These are phyloP conservation scores for Quercus tomentella DNA, from an alignment of 331 rosid genomes.

Conservation along the genomic window DNA sequence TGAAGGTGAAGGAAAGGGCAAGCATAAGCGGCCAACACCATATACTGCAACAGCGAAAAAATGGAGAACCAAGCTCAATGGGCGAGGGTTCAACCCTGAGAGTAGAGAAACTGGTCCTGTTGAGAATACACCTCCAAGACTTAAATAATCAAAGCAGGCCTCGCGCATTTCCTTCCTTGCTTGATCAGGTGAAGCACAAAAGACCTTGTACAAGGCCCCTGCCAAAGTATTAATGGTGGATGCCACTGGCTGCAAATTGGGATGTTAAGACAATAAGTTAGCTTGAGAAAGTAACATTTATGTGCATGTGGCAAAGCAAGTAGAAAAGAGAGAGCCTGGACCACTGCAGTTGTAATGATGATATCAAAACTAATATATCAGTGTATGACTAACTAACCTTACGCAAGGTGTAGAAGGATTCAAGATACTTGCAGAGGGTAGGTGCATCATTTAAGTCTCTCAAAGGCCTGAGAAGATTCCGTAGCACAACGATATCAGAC, in stretches of 20 bases:
- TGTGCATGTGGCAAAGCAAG: neutral
- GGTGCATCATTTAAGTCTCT: conserved; percentile 67
- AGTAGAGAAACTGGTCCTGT: conserved; percentile 82
- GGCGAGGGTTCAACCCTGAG: conserved; percentile 92
- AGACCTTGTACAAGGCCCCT: conserved; percentile 94
- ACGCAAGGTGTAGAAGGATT: conserved; percentile 82
- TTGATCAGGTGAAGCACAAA: conserved; percentile 83
- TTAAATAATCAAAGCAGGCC: conserved; percentile 93
- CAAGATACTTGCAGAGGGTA: conserved; percentile 81
- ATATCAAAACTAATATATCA: neutral
- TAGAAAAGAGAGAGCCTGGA: neutral
- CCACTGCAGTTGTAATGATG: neutral
- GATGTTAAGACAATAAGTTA: neutral
- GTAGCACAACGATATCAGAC: conserved; percentile 84
- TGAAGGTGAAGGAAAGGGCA: conserved; percentile 87
- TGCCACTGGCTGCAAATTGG: conserved; percentile 78
- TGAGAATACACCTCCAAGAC: conserved; percentile 86
- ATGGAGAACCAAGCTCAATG: conserved; percentile 85
- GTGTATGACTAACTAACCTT: conserved; percentile 44
- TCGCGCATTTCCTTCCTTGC: conserved; percentile 96
- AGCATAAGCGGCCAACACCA: conserved; percentile 81
- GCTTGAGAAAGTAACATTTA: neutral
- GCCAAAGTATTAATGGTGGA: conserved; percentile 96
- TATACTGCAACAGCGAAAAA: conserved; percentile 90
- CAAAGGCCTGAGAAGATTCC: conserved; percentile 82